These are phyloP conservation scores for Porogramme epimiltina DNA, from an alignment of 1,284 basidiomycete species.

Conservation along the genomic window DNA sequence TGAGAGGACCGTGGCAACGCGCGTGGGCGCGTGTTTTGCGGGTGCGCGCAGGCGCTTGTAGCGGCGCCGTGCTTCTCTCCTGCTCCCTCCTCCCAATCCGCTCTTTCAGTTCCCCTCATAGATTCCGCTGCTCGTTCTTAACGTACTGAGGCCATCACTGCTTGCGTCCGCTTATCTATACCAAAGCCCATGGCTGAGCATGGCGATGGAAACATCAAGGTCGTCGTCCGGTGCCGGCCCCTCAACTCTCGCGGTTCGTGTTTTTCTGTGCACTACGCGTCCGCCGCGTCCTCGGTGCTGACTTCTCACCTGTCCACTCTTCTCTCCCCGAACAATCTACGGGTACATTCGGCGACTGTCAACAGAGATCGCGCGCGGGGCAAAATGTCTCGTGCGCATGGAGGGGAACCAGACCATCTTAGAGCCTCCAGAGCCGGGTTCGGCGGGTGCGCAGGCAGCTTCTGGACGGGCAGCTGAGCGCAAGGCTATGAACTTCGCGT, in stretches of 20 bases:
- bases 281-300: conserved; percentile 10
- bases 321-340: background rate
- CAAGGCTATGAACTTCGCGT: conserved; percentile 87
- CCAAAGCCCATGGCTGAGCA: conserved; percentile 53
- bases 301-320: conserved; percentile 3
- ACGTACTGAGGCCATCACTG: background rate
- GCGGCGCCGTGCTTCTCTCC: conserved; percentile 5
- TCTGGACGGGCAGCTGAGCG: conserved; percentile 82
- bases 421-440: conserved; percentile 83
- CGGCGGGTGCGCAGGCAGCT: conserved; percentile 55
- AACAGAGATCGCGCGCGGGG: conserved; percentile 87
- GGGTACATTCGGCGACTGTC: background rate
- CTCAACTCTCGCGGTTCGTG: conserved; percentile 87
- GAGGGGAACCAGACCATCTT: conserved; percentile 88
- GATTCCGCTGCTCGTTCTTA: conserved; percentile 10
- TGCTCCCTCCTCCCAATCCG: conserved; percentile 8
- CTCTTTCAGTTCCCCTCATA: conserved; percentile 16
- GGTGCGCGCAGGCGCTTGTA: conserved; percentile 4
- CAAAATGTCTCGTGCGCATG: conserved; percentile 92
- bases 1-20: conserved; percentile 9
- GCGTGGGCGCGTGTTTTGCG: conserved; percentile 2
- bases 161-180: background rate
- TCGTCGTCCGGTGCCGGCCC: conserved; percentile 94
- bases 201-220: conserved; percentile 91
- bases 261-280: conserved; percentile 9